phyloP scores from a whole-genome alignment of 768 basidiomycete species.

The Cystobasidiopsis lactophilus region DNA sequence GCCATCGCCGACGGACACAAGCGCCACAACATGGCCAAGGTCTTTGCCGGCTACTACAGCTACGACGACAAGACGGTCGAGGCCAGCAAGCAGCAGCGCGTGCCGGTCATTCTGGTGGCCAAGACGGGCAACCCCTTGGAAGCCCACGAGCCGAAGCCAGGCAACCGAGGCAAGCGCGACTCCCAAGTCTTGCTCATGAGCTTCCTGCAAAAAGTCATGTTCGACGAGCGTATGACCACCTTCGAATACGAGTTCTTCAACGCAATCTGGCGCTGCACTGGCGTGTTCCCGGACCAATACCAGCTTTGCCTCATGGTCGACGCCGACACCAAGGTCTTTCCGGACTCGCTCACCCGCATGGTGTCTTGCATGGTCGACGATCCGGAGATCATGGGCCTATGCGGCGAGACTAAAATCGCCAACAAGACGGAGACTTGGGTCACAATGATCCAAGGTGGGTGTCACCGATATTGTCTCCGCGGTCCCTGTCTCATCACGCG shows the following conservation, averaged over 20 bases:
- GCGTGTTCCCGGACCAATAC: constrained; percentile 85
- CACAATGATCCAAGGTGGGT: constrained; percentile 96
- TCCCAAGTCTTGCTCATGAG: constrained; percentile 93
- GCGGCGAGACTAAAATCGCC: constrained; percentile 98
- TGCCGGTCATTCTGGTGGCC: constrained; percentile 85
- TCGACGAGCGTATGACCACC: constrained; percentile 98
- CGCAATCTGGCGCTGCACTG: constrained; percentile 82
- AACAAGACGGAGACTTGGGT: constrained; percentile 98
- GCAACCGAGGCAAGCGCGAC: constrained; percentile 97
- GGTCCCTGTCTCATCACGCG: background rate
- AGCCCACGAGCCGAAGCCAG: constrained; percentile 70
- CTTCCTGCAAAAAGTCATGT: constrained; percentile 98
- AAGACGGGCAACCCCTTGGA: constrained; percentile 89
- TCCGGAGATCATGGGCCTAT: constrained; percentile 94
- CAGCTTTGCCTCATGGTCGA: constrained; percentile 62
- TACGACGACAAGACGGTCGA: constrained; percentile 83
- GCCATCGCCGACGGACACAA: constrained; percentile 99
- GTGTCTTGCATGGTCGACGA: constrained; percentile 90
- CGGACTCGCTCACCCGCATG: constrained; percentile 90
- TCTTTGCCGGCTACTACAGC: constrained; percentile 89
- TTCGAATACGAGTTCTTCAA: constrained; percentile 99
- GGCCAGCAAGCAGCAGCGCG: constrained; percentile 78
- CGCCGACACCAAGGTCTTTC: constrained; percentile 43
- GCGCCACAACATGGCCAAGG: constrained; percentile 96
- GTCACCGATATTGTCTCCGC: background rate